A percentile compares a stretch with the other conserved stretches of the same genome.
Conservation (phyloP, 2,329 filamentous ascomycete genomes). For the Sphaerostilbella broomeana region DNA sequence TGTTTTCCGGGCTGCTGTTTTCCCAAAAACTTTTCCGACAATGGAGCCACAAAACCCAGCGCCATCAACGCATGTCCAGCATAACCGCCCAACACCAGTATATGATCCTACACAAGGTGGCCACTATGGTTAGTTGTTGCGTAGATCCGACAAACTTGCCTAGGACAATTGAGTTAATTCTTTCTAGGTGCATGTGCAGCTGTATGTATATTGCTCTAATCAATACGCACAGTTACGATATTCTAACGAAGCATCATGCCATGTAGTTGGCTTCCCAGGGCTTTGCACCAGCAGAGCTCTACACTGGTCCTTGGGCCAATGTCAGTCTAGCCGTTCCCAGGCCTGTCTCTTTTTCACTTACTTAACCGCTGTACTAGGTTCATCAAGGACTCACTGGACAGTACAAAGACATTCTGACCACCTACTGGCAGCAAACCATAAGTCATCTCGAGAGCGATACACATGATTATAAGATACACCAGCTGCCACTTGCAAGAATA, state of each 20-base stretch:
- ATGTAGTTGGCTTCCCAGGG: conserved; percentile 77
- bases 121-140: conserved; percentile 62
- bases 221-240: not conserved
- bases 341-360: not conserved
- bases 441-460: conserved; percentile 89
- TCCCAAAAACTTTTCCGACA: conserved; percentile 13
- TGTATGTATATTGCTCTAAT: conserved; percentile 24
- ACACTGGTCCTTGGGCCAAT: conserved; percentile 93
- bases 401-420: conserved; percentile 95
- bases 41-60: conserved; percentile 41
- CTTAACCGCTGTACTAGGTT: conserved; percentile 49
- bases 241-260: conserved; percentile 24
- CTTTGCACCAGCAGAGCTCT: conserved; percentile 86
- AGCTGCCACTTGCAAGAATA: conserved; percentile 92
- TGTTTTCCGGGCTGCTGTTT: too few species aligned
- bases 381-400: conserved; percentile 89
- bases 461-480: conserved; percentile 98
- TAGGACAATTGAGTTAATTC: too few species aligned
- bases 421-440: conserved; percentile 99
- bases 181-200: conserved; percentile 41
- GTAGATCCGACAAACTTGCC: too few species aligned
- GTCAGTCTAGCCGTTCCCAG: conserved; percentile 43
- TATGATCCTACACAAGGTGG: conserved; percentile 70
- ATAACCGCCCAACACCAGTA: conserved; percentile 54
- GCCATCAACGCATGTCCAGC: conserved; percentile 48